Percentiles rank a stretch among this genome's conserved stretches.
phyloP scores from a whole-genome alignment of 306 rosid species.

The Crotalaria pallida region DNA sequence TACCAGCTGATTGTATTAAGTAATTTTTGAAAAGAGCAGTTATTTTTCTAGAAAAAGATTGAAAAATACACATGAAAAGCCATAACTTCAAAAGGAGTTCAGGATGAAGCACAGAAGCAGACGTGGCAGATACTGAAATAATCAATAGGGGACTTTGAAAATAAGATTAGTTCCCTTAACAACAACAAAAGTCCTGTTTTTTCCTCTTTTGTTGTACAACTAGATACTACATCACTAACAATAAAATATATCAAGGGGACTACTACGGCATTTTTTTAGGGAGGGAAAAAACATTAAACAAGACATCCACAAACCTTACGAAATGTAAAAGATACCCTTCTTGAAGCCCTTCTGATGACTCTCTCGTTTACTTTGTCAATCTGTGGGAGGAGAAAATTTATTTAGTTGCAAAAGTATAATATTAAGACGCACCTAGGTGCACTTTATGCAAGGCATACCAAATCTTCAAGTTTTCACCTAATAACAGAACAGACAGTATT shows the following conservation, averaged over 20 bases:
- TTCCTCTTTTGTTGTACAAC: not conserved
- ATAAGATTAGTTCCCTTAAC: too few relatives aligned
- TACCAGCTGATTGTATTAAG: not conserved
- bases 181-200: too few relatives aligned
- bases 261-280: not conserved
- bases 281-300: not conserved
- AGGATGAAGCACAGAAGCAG: too few relatives aligned
- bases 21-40: too few relatives aligned
- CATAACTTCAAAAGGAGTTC: too few relatives aligned
- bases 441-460: not conserved
- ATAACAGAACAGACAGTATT: not conserved
- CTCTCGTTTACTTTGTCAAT: conserved; percentile 60
- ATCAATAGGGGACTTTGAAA: too few relatives aligned
- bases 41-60: too few relatives aligned
- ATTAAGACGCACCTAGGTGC: conserved; percentile 6
- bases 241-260: not conserved
- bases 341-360: conserved; percentile 58
- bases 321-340: conserved; percentile 86
- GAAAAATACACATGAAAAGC: too few relatives aligned
- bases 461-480: not conserved
- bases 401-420: conserved; percentile 6
- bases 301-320: conserved; percentile 56
- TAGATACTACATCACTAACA: not conserved
- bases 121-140: too few relatives aligned
- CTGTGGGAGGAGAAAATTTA: conserved; percentile 31